Base-by-base conservation (phyloP, 2,329 filamentous ascomycete species). In the Sporothrix inflata region DNA sequence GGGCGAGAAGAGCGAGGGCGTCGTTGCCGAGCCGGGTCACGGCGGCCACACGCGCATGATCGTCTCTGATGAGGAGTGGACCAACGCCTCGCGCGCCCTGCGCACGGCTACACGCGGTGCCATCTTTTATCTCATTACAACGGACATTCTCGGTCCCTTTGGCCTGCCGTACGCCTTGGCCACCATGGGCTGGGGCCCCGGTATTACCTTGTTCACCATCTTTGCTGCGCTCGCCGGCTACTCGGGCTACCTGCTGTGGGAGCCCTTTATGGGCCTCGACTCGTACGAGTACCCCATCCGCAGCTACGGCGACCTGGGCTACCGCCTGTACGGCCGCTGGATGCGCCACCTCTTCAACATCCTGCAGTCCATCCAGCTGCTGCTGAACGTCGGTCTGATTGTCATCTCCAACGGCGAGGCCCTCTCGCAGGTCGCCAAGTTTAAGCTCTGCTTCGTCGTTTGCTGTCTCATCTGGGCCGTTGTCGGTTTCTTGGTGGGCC, bases 331-430 rank as follows among this genome's bases (percentile, higher is more conserved):
- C 73, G 86, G 86, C 3, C 77, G 78, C 16, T 79, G 76, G 73
- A 79, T 82, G 24, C 83, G 85, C 14, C 81, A 87, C 73, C 71
- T 82, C 16, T 80, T 86, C 78, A 87, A 87, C 75, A 72, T 85
- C 63, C 78, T 85, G 2, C 85, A 87, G 76, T 80, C 83, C 0
- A 74, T 87, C 38, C 83, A 83, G 74, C 79, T 87, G 40, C 77
- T 89, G 34, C 79, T 89, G 34, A 85, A 85, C 60, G 85, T 89
- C 1, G 82, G 83, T 1, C 80, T 87, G 51, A 80, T 89, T 60
- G 84, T 88, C 69, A 83, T 89, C 53, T 81, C 79, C 67, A 87
- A 85, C 61, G 87, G 86, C 3, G 84, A 89, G 77, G 83, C 84
- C 21, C 84, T 89, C 30, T 85, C 84, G 0, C 85, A 89, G 76